Percentiles rank a stretch among this genome's conserved stretches.
Conservation (phyloP, 352 stramenopile genomes). For the Phytophthora colocasiae region DNA sequence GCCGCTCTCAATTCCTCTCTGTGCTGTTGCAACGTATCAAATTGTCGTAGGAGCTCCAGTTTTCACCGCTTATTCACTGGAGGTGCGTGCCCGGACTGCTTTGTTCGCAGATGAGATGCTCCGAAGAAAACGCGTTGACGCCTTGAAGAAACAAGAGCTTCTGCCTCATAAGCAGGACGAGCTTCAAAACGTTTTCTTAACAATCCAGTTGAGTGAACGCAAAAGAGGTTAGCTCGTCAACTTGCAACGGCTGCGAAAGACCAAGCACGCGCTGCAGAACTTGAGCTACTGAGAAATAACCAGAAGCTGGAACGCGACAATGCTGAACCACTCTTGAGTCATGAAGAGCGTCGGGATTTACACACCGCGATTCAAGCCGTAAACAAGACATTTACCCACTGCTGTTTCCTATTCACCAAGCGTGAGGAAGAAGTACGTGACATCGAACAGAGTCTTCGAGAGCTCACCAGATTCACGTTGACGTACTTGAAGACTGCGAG, state of each 20-base stretch:
- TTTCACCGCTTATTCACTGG: slow-evolving; percentile 71
- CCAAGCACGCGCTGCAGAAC: slow-evolving; percentile 46
- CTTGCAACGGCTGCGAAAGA: slow-evolving; percentile 64
- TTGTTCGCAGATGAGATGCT: slow-evolving; percentile 58
- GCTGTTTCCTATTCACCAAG: slow-evolving; percentile 75
- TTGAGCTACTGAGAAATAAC: slow-evolving; percentile 57
- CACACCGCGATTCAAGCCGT: slow-evolving; percentile 42
- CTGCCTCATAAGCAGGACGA: slow-evolving; percentile 63
- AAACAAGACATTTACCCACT: slow-evolving; percentile 59
- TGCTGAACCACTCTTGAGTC: slow-evolving; percentile 32
- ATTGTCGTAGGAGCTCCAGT: slow-evolving; percentile 79
- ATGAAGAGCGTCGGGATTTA: slow-evolving; percentile 52
- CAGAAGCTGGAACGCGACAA: slow-evolving; percentile 65
- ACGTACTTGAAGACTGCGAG: slow-evolving; percentile 67
- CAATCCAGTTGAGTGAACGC: slow-evolving; percentile 71
- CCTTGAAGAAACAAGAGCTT: slow-evolving; percentile 74
- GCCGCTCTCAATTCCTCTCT: slow-evolving; percentile 57
- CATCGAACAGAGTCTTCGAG: slow-evolving; percentile 65
- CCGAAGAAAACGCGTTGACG: slow-evolving; percentile 54
- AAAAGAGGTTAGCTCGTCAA: slow-evolving; percentile 63
- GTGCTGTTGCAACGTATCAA: slow-evolving; percentile 64
- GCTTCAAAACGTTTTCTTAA: slow-evolving; percentile 73
- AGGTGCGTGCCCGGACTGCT: slow-evolving; percentile 56
- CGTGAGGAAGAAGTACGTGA: slow-evolving; percentile 77
- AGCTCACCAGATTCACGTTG: slow-evolving; percentile 74